Evolutionary conservation across 2,329 filamentous ascomycete genomes (phyloP).

Genomic region (Fusarium clavum): DNA sequence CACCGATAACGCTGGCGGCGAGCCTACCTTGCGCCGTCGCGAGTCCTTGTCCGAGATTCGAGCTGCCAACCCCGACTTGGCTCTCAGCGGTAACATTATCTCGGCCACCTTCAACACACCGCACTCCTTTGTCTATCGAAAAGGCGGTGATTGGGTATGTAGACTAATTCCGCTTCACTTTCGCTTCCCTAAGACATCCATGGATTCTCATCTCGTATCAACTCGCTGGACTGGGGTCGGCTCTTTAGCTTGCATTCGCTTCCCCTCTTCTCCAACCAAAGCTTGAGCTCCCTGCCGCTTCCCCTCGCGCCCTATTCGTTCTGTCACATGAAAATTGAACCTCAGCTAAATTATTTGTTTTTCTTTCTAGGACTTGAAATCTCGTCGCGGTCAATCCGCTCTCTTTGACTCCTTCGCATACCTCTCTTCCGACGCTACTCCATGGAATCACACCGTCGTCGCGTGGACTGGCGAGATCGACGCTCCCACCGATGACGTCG

Average conservation of each 20-base stretch:
- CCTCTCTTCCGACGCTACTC: slow-evolving; percentile 83
- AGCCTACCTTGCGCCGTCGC: slow-evolving; percentile 55
- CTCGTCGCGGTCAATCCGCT: slow-evolving; percentile 87
- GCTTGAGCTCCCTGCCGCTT: slow-evolving; percentile 28
- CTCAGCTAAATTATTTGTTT: slow-evolving; percentile 21
- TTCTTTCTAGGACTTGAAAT: slow-evolving; percentile 72
- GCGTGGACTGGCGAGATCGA: slow-evolving; percentile 95
- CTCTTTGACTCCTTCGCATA: slow-evolving; percentile 92
- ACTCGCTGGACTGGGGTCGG: slow-evolving; percentile 16
- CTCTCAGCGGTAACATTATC: slow-evolving; percentile 73
- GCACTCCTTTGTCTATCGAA: slow-evolving; percentile 68
- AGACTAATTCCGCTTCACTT: slow-evolving; percentile 22
- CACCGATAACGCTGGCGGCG: slow-evolving; percentile 14
- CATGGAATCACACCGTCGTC: slow-evolving; percentile 92
- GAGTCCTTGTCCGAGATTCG: slow-evolving; percentile 68
- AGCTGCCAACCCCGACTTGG: slow-evolving; percentile 66
- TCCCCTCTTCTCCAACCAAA: slow-evolving; percentile 40
- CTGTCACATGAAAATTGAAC: slow-evolving; percentile 32
- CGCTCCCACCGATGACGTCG: slow-evolving; percentile 55
- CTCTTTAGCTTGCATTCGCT: slow-evolving; percentile 28
- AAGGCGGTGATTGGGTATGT: slow-evolving; percentile 71
- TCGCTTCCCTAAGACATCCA: slow-evolving; percentile 16
- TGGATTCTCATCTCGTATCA: slow-evolving; percentile 25
- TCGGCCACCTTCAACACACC: slow-evolving; percentile 74
- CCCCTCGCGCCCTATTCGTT: slow-evolving; percentile 20